These are phyloP conservation scores for Chenopodium album DNA, from an alignment of 148 eudicot species.

Conservation along the genomic window DNA sequence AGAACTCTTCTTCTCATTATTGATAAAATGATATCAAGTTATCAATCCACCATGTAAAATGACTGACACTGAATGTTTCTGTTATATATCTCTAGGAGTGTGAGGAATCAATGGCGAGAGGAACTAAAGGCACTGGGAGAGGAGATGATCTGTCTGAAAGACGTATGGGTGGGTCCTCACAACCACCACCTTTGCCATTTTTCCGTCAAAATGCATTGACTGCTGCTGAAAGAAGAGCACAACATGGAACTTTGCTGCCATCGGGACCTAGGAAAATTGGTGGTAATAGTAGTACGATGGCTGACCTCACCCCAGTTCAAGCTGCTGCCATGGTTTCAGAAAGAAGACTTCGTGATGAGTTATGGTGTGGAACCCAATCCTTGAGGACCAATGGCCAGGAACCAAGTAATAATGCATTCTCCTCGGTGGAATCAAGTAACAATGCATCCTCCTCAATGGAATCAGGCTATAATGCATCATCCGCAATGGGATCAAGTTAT, in stretches of 20 bases:
- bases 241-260: conserved; percentile 56
- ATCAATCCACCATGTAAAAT: background rate
- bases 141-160: conserved; percentile 84
- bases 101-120: conserved; percentile 71
- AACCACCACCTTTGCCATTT: conserved; percentile 49
- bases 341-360: conserved; percentile 83
- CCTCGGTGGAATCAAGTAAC: conserved; percentile 11
- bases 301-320: conserved; percentile 71
- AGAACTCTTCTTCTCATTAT: too few relatives aligned
- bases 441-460: background rate
- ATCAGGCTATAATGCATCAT: too few relatives aligned
- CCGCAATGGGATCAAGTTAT: background rate
- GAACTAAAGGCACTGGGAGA: conserved; percentile 61
- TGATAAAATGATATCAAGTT: too few relatives aligned
- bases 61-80: background rate
- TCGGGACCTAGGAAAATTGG: conserved; percentile 79
- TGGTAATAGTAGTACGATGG: conserved; percentile 69
- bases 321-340: conserved; percentile 99
- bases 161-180: conserved; percentile 71
- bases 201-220: conserved; percentile 54
- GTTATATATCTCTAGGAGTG: conserved; percentile 55
- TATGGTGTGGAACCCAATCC: conserved; percentile 73
- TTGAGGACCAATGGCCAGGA: conserved; percentile 35
- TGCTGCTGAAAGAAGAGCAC: conserved; percentile 77
- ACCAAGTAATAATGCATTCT: conserved; percentile 31